Evolutionary conservation across 2,329 filamentous ascomycete species (phyloP).

Genomic region (Colletotrichum viniferum): DNA sequence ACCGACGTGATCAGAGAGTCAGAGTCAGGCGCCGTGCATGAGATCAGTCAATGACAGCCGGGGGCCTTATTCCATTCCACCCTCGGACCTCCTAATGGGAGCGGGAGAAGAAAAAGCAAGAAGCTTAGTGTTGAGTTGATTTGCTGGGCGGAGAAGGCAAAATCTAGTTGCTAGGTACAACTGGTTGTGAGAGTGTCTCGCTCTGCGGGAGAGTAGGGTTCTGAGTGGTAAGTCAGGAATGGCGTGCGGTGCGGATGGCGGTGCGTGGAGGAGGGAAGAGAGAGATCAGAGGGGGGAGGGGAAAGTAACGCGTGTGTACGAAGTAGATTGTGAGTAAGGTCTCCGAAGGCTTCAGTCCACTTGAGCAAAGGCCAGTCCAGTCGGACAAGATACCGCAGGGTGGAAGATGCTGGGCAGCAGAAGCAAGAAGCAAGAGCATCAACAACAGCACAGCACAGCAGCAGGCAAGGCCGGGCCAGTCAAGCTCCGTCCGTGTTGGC

Average conservation of each 20-base stretch:
- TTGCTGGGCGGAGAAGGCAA: conserved; percentile 14
- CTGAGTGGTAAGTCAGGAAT: neutral
- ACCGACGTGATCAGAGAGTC: conserved; percentile 8
- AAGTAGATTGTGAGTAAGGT: neutral
- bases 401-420: neutral
- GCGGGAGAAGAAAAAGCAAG: conserved; percentile 10
- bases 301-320: conserved; percentile 1
- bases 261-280: neutral
- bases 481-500: conserved; percentile 17
- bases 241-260: neutral
- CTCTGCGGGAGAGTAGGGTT: neutral
- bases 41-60: conserved; percentile 20
- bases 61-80: conserved; percentile 20
- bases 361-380: neutral
- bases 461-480: conserved; percentile 12
- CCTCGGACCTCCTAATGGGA: conserved; percentile 16
- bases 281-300: conserved; percentile 1
- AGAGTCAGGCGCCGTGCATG: conserved; percentile 18
- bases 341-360: neutral
- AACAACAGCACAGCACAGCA: neutral
- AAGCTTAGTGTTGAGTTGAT: conserved; percentile 1
- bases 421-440: neutral
- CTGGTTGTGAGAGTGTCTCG: neutral
- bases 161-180: conserved; percentile 22
- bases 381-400: conserved; percentile 5